Evolutionary conservation across 805 yeast genomes (phyloP).

Genomic region (Grigorovia jiainica): DNA sequence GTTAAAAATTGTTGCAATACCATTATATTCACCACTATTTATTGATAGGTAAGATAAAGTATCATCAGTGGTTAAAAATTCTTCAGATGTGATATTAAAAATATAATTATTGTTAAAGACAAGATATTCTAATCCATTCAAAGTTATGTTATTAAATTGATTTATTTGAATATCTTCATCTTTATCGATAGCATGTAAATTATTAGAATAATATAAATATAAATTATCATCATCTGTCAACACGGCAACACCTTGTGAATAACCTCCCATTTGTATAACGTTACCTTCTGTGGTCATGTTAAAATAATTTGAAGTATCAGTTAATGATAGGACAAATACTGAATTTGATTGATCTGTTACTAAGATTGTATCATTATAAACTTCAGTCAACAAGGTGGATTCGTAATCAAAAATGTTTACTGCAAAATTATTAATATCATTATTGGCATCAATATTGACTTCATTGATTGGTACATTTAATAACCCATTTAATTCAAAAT

Average conservation of each 20-base stretch:
- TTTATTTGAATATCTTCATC: background rate
- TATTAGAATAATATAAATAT: constrained; percentile 16
- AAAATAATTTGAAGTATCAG: background rate
- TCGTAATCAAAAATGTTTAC: constrained; percentile 22
- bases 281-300: constrained; percentile 8
- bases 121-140: constrained; percentile 13
- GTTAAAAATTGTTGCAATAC: constrained; percentile 28
- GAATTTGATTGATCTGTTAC: constrained; percentile 35
- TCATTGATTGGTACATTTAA: constrained; percentile 29
- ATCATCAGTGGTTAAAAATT: constrained; percentile 10
- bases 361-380: constrained; percentile 36
- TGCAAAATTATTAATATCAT: constrained; percentile 31
- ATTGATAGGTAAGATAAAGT: constrained; percentile 19
- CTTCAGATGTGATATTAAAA: constrained; percentile 23
- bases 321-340: constrained; percentile 1
- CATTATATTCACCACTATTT: constrained; percentile 19
- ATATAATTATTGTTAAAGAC: constrained; percentile 19
- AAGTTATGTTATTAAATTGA: constrained; percentile 14
- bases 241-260: constrained; percentile 31
- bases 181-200: constrained; percentile 6
- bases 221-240: constrained; percentile 8
- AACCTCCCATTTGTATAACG: constrained; percentile 12
- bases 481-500: constrained; percentile 55
- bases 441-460: background rate
- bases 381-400: constrained; percentile 18